Base-by-base conservation (phyloP, 116 monocot genomes). In the Cymodocea nodosa region DNA sequence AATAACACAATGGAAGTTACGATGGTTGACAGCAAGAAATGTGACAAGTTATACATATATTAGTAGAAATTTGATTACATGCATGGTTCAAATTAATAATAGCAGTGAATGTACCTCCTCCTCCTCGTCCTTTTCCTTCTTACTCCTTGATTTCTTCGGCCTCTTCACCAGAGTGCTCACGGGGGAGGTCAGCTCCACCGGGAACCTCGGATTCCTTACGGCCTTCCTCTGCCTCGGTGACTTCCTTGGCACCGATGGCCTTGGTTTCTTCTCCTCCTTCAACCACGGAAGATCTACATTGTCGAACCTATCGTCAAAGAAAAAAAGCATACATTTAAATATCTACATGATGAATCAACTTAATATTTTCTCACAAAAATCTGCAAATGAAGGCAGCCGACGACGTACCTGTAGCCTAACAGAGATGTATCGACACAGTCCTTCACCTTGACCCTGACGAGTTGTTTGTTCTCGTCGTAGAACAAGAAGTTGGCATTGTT, bases 401-500 rank as follows among this genome's bases (percentile, higher is more conserved):
- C 20, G 44, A 65, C 19, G 44, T 57, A 73, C 12, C 15, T 67
- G 50, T 67, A 74, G 15, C 74, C 67, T 18, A 74, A 16, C 61
- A 60, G 23, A 0, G 49, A 22, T 1, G 35, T 4, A 48, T 63
- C 44, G 25, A 75, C 63, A 19, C 44, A 51, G 69, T 75, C 69
- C 15, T 18, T 34, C 40, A 75, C 75, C 39, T 51, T 78, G 0
- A 79, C 62, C 36, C 70, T 68, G 4, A 73, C 74, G 17, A 66
- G 65, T 20, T 40, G 58, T 7, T 50, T 60, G 44, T 81, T 81
- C 70, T 81, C 81, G 52, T 81, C 76, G 59, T 73, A 76, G 61
- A 81, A 81, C 44, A 65, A 40, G 60, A 76, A 81, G 44, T 34
- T 4, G 1, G 76, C 36, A 15, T 81, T 61, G 4, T 76, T 59